Evolutionary conservation across 768 basidiomycete species (phyloP).

Genomic region (Collybia sp.): DNA sequence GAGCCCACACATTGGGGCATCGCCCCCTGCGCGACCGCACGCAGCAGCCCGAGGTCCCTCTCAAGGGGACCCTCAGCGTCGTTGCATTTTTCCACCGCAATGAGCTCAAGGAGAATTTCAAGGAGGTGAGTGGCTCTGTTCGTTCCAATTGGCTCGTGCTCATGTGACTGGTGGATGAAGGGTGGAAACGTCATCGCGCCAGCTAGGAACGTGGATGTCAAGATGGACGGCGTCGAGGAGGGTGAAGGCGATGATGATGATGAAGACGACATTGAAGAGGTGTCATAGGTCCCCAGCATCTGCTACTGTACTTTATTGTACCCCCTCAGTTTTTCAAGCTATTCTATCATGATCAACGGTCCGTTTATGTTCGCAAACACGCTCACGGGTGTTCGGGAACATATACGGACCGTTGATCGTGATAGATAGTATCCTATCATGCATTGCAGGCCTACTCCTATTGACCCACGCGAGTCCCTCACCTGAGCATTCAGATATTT

Average conservation of each 20-base stretch:
- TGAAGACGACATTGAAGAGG: conserved; percentile 68
- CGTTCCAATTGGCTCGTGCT: neutral
- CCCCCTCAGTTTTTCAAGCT: too few relatives aligned
- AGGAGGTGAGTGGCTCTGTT: conserved; percentile 40
- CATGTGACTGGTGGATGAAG: conserved; percentile 29
- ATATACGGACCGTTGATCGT: too few relatives aligned
- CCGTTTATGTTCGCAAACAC: too few relatives aligned
- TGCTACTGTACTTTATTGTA: neutral
- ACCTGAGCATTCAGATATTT: too few relatives aligned
- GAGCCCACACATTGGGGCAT: conserved; percentile 82
- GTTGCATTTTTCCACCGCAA: conserved; percentile 74
- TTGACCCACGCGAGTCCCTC: too few relatives aligned
- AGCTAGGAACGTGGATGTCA: conserved; percentile 29
- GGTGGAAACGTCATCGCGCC: conserved; percentile 40
- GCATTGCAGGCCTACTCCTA: too few relatives aligned
- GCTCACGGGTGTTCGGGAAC: too few relatives aligned
- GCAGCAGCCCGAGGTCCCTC: conserved; percentile 82
- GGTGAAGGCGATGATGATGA: conserved; percentile 58
- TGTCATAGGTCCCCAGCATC: conserved; percentile 37
- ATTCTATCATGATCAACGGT: too few relatives aligned
- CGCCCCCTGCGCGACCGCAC: conserved; percentile 69
- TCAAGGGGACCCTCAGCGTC: conserved; percentile 77
- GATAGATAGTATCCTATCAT: too few relatives aligned
- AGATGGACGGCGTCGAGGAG: conserved; percentile 51
- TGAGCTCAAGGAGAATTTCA: conserved; percentile 71